A percentile compares a stretch with the other conserved stretches of the same genome.
These are phyloP conservation scores for Suillus luteus DNA, from an alignment of 768 basidiomycete genomes.

Conservation along the genomic window DNA sequence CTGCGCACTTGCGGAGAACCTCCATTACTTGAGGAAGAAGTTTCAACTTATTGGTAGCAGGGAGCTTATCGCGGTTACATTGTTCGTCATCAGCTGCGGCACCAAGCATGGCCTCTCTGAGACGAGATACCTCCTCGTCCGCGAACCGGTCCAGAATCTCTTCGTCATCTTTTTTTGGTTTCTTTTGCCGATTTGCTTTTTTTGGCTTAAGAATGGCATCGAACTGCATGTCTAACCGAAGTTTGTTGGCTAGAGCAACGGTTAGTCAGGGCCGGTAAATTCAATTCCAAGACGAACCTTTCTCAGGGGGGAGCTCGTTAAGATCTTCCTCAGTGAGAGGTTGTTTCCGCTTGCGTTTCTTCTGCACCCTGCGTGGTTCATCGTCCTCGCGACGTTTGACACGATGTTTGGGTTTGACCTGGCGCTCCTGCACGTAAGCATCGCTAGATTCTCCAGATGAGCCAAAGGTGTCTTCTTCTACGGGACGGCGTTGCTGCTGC, in stretches of 20 bases:
- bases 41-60: constrained; percentile 82
- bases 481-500: constrained; percentile 32
- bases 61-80: constrained; percentile 75
- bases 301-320: constrained; percentile 71
- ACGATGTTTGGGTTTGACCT: constrained; percentile 26
- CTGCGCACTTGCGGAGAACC: constrained; percentile 83
- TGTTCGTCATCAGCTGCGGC: constrained; percentile 86
- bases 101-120: constrained; percentile 84
- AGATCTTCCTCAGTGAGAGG: constrained; percentile 64
- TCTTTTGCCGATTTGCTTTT: constrained; percentile 61
- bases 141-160: constrained; percentile 85
- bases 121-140: constrained; percentile 87
- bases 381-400: constrained; percentile 46
- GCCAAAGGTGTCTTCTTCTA: constrained; percentile 37
- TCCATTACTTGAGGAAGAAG: constrained; percentile 91
- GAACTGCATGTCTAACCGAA: constrained; percentile 79
- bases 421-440: constrained; percentile 49
- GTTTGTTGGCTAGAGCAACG: constrained; percentile 60
- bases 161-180: constrained; percentile 78
- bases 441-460: constrained; percentile 49
- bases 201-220: constrained; percentile 87
- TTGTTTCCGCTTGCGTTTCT: constrained; percentile 63
- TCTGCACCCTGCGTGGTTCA: constrained; percentile 36
- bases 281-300: constrained; percentile 50
- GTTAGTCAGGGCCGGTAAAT: constrained; percentile 7